Evolutionary conservation across 23 red algal species (phyloP).

Genomic region (Chondrus crispus): DNA sequence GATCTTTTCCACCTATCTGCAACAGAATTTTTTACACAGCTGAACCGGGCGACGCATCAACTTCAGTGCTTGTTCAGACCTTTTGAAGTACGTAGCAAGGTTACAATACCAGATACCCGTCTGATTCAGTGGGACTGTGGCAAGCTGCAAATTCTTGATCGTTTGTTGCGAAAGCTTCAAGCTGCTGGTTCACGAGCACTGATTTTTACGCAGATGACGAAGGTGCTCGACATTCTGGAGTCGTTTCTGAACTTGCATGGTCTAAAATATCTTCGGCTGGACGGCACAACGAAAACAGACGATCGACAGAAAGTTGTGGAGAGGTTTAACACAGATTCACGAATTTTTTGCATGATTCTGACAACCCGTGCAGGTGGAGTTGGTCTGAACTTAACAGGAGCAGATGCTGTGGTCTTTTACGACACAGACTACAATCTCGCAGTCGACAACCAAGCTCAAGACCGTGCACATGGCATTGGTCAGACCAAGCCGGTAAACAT

Average conservation of each 20-base stretch:
- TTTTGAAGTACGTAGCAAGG: conserved; percentile 39
- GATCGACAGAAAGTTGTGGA: conserved; percentile 93
- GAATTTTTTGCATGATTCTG: conserved; percentile 86
- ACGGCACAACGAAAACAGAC: conserved; percentile 95
- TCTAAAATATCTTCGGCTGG: conserved; percentile 88
- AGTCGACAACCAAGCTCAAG: conserved; percentile 96
- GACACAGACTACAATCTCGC: conserved; percentile 97
- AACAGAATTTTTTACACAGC: not conserved
- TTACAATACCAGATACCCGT: conserved; percentile 80
- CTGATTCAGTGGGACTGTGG: conserved; percentile 86
- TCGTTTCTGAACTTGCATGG: conserved; percentile 61
- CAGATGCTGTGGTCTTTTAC: conserved; percentile 96
- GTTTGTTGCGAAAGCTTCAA: conserved; percentile 78
- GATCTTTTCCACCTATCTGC: not conserved
- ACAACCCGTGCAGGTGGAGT: conserved; percentile 93
- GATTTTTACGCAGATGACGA: conserved; percentile 94
- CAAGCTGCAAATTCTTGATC: conserved; percentile 88
- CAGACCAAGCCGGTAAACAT: conserved; percentile 93
- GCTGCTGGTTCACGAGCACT: conserved; percentile 69
- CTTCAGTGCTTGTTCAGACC: conserved; percentile 42
- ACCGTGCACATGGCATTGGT: conserved; percentile 92
- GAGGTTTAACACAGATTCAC: conserved; percentile 82
- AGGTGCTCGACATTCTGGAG: conserved; percentile 84
- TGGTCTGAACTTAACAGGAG: conserved; percentile 90
- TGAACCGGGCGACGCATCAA: not conserved